phyloP scores from a whole-genome alignment of 108 stramenopile genomes.

The Nitzschia putrida region DNA sequence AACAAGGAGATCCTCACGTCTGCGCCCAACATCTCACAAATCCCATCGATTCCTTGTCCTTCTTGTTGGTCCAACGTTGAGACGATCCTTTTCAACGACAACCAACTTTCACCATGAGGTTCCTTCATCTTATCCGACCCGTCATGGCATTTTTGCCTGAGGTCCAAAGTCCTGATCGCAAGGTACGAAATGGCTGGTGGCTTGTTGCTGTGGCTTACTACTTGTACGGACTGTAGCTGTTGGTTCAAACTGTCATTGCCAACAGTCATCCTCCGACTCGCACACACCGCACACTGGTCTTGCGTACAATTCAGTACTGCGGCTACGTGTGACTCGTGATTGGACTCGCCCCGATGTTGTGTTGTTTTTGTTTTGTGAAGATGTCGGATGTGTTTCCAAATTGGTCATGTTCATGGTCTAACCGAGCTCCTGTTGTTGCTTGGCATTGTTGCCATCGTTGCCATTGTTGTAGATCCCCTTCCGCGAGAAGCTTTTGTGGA shows the following conservation, averaged over 20 bases:
- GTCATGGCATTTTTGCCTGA: slow-evolving; percentile 98
- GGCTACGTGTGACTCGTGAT: slow-evolving; percentile 19
- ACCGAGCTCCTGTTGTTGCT: not conserved
- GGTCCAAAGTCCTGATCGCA: slow-evolving; percentile 95
- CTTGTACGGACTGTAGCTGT: too few relatives aligned
- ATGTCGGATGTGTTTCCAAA: not conserved
- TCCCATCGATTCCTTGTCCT: too few relatives aligned
- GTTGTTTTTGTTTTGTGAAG: too few relatives aligned
- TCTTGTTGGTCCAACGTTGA: too few relatives aligned
- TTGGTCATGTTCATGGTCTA: not conserved
- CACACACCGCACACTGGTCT: slow-evolving; percentile 11
- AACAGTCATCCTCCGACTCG: too few relatives aligned
- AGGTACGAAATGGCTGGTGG: slow-evolving; percentile 59
- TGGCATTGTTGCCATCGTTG: not conserved
- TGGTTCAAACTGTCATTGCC: too few relatives aligned
- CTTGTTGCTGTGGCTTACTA: too few relatives aligned
- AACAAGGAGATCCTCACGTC: too few relatives aligned
- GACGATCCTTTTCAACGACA: too few relatives aligned
- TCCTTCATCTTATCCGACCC: slow-evolving; percentile 96
- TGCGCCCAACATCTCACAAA: too few relatives aligned
- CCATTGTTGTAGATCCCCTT: slow-evolving; percentile 74
- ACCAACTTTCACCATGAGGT: slow-evolving; percentile 79
- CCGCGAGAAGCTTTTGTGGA: slow-evolving; percentile 99
- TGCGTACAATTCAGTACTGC: slow-evolving; percentile 14
- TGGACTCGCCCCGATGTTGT: slow-evolving; percentile 12